Base-by-base conservation (phyloP, 2,329 filamentous ascomycete genomes). In the Botrytis paeoniae region DNA sequence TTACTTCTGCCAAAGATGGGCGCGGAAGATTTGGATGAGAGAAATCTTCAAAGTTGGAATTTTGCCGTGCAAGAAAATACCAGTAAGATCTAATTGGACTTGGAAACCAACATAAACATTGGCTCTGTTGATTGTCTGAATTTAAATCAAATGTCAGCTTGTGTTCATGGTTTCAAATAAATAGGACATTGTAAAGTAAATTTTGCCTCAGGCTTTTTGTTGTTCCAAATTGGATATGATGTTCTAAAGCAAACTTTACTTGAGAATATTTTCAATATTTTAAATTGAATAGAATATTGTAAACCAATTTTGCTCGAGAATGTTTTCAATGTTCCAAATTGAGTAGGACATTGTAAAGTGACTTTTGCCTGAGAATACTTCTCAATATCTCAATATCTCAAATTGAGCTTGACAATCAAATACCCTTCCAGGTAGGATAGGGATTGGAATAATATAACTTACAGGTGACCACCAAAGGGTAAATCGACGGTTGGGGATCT, bases 51-150 rank as follows among this genome's bases (percentile, higher is more conserved):
- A 84, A 0, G 96, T 99, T 0, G 96, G 97, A 73, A 99, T 99
- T 84, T 99, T 99, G 79, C 96, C 96, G 85, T 99, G 97, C 81
- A 99, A 87, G 89, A 99, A 99, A 75, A 99, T 99, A 81, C 96
- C 96, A 1, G 97, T 99, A 73, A 99, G 85, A 87, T 99, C 96
- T 69, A 99, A 88, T 80, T 99, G 96, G 43, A 99, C 96, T 81
- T 98, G 95, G 91, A 99, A 99, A 91, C 96, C 96, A 76, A 99
- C 95, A 78, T 98, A 98, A 29, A 99, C 96, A 80, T 98, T 98
- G 78, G 95, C 95, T 81, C 95, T 88, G 83, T 97, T 97, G 82
- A 97, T 97, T 0, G 93, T 97, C 0, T 92, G 91, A 29, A 0
- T 61, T 68, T 18, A 22, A 48, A 51, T 29, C 12, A 32, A 41